phyloP scores from a whole-genome alignment of 163 green algal species.

The Scenedesmus sp. region DNA sequence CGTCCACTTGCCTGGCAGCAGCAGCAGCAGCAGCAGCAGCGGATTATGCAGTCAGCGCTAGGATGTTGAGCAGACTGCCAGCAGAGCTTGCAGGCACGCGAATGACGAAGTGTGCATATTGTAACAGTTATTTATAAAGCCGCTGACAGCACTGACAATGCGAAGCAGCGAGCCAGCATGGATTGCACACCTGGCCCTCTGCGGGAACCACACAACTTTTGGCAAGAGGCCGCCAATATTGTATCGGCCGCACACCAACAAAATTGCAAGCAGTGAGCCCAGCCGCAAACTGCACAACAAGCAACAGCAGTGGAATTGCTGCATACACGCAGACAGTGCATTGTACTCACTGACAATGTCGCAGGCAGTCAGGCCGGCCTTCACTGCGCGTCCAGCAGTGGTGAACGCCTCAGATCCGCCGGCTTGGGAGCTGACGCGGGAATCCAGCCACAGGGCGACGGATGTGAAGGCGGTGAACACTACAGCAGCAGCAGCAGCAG shows the following conservation, averaged over 20 bases:
- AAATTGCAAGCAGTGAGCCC: conserved; percentile 47
- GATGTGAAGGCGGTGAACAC: conserved; percentile 48
- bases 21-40: conserved; percentile 17
- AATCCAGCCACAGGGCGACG: conserved; percentile 51
- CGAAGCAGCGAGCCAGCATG: too few relatives aligned
- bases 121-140: too few relatives aligned
- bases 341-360: conserved; percentile 51
- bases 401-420: conserved; percentile 34
- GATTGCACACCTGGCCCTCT: too few relatives aligned
- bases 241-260: conserved; percentile 17
- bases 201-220: too few relatives aligned
- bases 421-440: background rate
- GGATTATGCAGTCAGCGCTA: background rate
- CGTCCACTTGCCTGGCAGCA: conserved; percentile 42
- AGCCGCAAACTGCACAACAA: background rate
- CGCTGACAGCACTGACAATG: too few relatives aligned
- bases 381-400: conserved; percentile 45
- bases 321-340: background rate
- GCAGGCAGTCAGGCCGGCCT: conserved; percentile 52
- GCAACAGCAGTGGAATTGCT: background rate
- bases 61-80: background rate
- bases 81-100: background rate
- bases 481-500: background rate
- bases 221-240: too few relatives aligned
- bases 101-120: too few relatives aligned